Conservation (phyloP, 2,329 filamentous ascomycete species). For the Cladosporium sp. region DNA sequence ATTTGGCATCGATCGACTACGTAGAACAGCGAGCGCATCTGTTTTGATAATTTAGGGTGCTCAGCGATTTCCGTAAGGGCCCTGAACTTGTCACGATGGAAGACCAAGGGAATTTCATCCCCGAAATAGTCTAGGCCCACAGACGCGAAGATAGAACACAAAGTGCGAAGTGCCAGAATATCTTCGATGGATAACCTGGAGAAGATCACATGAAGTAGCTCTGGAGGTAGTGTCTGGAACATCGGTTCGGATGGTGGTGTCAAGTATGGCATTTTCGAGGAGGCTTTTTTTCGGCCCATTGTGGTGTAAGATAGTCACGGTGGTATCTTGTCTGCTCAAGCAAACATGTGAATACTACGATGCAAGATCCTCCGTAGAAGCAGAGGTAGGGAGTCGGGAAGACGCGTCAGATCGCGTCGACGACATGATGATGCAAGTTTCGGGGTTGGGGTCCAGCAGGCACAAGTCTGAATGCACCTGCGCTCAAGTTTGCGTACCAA, state of each 20-base stretch:
- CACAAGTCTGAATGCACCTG: background rate
- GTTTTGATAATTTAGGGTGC: background rate
- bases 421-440: background rate
- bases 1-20: background rate
- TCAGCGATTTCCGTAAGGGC: background rate
- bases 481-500: no score
- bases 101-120: background rate
- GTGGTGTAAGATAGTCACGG: background rate
- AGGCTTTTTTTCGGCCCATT: background rate
- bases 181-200: background rate
- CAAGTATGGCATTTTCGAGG: background rate
- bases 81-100: background rate
- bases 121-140: background rate
- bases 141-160: background rate
- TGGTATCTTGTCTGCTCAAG: no score
- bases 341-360: no score
- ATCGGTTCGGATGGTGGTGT: background rate
- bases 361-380: no score
- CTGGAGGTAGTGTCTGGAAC: background rate
- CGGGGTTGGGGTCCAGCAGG: background rate
- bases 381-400: background rate
- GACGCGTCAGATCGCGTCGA: background rate
- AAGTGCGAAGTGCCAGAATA: background rate
- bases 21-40: constrained; percentile 2
- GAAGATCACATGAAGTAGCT: background rate